A percentile compares a stretch with the other conserved stretches of the same genome.
Evolutionary conservation across 2,329 filamentous ascomycete species (phyloP).

Genomic region (Plenodomus lindquistii): DNA sequence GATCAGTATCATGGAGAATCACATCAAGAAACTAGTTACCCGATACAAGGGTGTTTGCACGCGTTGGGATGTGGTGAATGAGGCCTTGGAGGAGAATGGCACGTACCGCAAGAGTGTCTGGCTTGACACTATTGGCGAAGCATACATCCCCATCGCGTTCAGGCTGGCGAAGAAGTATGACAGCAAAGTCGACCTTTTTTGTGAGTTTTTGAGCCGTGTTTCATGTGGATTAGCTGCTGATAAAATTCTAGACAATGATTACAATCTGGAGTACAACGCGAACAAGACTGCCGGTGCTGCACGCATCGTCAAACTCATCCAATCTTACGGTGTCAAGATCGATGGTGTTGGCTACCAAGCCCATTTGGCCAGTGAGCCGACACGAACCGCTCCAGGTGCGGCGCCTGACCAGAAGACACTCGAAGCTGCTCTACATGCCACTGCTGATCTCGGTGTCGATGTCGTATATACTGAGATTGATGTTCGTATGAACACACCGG

Average conservation of each 20-base stretch:
- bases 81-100: constrained; percentile 43
- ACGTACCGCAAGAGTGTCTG: constrained; percentile 50
- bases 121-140: constrained; percentile 49
- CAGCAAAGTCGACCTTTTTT: constrained; percentile 52
- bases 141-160: constrained; percentile 53
- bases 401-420: constrained; percentile 54
- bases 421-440: constrained; percentile 55
- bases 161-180: constrained; percentile 45
- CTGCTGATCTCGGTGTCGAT: constrained; percentile 59
- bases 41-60: constrained; percentile 47
- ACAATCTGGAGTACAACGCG: constrained; percentile 63
- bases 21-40: constrained; percentile 46
- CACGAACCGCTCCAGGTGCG: constrained; percentile 46
- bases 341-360: constrained; percentile 68
- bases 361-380: constrained; percentile 59
- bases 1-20: constrained; percentile 47
- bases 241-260: constrained; percentile 66
- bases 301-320: constrained; percentile 45
- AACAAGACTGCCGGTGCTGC: constrained; percentile 46
- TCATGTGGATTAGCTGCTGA: no score
- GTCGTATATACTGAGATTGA: constrained; percentile 67
- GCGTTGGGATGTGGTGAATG: constrained; percentile 47
- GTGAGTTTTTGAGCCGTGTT: not conserved
- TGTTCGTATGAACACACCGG: constrained; percentile 56
- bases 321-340: constrained; percentile 53